These are phyloP conservation scores for Paxillus involutus DNA, from an alignment of 768 basidiomycete genomes.

Conservation along the genomic window DNA sequence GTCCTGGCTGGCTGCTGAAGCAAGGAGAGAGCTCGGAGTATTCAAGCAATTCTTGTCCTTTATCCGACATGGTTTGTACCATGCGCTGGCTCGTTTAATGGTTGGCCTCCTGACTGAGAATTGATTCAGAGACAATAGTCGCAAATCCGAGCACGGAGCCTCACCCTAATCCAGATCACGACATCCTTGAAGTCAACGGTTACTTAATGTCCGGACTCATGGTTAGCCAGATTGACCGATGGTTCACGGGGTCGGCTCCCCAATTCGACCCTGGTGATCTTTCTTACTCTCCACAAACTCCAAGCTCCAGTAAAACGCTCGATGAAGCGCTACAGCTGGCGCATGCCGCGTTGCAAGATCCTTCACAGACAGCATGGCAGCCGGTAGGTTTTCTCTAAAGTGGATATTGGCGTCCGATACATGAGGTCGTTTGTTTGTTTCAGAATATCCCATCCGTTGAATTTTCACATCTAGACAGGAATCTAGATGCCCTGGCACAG, in stretches of 20 bases:
- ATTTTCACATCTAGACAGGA: constrained; percentile 60
- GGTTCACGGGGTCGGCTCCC: constrained; percentile 65
- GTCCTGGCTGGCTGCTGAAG: constrained; percentile 66
- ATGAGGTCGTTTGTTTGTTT: constrained; percentile 30
- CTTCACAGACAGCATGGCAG: constrained; percentile 48
- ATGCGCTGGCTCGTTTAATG: constrained; percentile 5
- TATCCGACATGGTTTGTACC: constrained; percentile 65
- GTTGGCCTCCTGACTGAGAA: constrained; percentile 16
- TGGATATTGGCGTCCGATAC: constrained; percentile 23
- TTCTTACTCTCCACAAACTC: constrained; percentile 21
- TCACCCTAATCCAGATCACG: constrained; percentile 52
- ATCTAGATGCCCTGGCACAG: constrained; percentile 63
- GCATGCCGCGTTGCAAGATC: constrained; percentile 46
- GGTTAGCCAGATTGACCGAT: constrained; percentile 70
- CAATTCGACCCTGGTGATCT: constrained; percentile 34
- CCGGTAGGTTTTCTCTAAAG: constrained; percentile 43
- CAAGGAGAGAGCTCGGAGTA: constrained; percentile 64
- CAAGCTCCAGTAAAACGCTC: constrained; percentile 22
- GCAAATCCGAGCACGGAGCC: constrained; percentile 54
- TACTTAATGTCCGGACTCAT: constrained; percentile 74
- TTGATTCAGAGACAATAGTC: constrained; percentile 44
- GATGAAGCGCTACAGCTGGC: constrained; percentile 48
- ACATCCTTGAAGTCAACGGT: constrained; percentile 77
- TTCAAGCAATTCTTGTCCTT: constrained; percentile 82
- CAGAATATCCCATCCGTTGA: constrained; percentile 51